These are phyloP conservation scores for Macrophomina tecta DNA, from an alignment of 2,329 filamentous ascomycete genomes.

Conservation along the genomic window DNA sequence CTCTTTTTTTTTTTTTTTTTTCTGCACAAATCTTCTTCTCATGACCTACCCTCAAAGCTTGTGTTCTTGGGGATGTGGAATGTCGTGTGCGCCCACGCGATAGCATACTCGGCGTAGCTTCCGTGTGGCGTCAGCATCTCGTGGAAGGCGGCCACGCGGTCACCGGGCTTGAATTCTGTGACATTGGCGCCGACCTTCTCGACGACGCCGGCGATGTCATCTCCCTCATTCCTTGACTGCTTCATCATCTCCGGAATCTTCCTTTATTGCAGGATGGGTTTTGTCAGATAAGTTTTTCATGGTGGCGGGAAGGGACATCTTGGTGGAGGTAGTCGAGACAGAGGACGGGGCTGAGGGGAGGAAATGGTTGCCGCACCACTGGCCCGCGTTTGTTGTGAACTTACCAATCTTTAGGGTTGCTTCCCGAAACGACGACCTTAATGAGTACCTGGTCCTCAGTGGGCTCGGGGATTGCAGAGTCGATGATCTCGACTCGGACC, in stretches of 20 bases:
- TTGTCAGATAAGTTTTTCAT: neutral
- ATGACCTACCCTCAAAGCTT: conserved; percentile 40
- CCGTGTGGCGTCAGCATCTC: conserved; percentile 45
- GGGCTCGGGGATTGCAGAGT: conserved; percentile 41
- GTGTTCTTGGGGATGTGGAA: conserved; percentile 49
- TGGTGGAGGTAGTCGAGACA: neutral
- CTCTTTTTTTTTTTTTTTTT: neutral
- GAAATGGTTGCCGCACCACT: conserved; percentile 4
- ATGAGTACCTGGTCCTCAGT: conserved; percentile 36
- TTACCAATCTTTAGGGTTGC: conserved; percentile 34
- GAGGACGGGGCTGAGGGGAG: neutral
- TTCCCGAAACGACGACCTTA: conserved; percentile 31
- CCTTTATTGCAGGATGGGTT: neutral
- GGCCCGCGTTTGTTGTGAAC: neutral
- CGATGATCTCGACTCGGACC: conserved; percentile 45
- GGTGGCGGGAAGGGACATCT: neutral
- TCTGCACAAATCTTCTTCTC: neutral
- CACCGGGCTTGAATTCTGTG: conserved; percentile 31
- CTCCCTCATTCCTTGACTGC: conserved; percentile 28
- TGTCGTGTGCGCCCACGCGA: conserved; percentile 50
- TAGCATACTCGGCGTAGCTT: conserved; percentile 51
- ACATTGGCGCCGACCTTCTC: conserved; percentile 32
- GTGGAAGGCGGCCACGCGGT: conserved; percentile 41
- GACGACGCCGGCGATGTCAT: conserved; percentile 33
- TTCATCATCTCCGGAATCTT: conserved; percentile 3